A percentile compares a stretch with the other conserved stretches of the same genome.
Conservation (phyloP, 192 early-diverging fungal genomes). For the Coemansia sp. region DNA sequence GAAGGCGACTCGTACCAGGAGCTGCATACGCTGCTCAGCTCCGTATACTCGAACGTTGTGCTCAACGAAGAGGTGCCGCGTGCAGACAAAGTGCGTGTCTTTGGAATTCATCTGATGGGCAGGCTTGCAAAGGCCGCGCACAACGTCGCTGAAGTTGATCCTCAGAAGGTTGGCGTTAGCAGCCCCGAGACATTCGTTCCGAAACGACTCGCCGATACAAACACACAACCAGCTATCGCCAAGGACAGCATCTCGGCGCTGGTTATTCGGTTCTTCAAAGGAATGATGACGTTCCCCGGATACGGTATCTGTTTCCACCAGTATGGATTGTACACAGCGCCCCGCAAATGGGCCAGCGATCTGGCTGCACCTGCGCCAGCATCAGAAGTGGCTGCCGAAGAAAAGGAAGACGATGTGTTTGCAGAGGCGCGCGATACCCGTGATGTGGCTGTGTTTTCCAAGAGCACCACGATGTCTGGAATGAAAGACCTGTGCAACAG, state of each 20-base stretch:
- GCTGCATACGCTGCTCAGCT: conserved; percentile 27
- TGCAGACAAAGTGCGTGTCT: conserved; percentile 34
- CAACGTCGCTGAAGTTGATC: conserved; percentile 14
- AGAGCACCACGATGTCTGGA: conserved; percentile 8
- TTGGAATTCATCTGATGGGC: conserved; percentile 32
- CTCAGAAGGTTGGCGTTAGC: conserved; percentile 17
- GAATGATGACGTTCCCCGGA: conserved; percentile 49
- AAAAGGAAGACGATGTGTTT: background rate
- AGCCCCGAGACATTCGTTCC: conserved; percentile 26
- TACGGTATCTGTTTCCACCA: conserved; percentile 50
- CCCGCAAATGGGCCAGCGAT: conserved; percentile 2
- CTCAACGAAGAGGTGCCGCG: conserved; percentile 19
- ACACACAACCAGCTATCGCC: background rate
- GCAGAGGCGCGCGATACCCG: conserved; percentile 1
- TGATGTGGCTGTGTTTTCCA: conserved; percentile 25
- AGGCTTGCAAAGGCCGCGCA: conserved; percentile 28
- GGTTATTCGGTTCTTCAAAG: conserved; percentile 40
- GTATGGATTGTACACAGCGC: conserved; percentile 46
- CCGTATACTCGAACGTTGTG: conserved; percentile 32
- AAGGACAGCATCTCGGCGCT: conserved; percentile 37
- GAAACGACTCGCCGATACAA: background rate
- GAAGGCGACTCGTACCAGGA: conserved; percentile 47
- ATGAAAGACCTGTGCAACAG: conserved; percentile 44
- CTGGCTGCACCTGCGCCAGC: background rate
- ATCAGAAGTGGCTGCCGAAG: background rate